Percentiles rank a stretch among this genome's conserved stretches.
Conservation (phyloP, 257 asterid genomes). For the Fraxinus anomala region DNA sequence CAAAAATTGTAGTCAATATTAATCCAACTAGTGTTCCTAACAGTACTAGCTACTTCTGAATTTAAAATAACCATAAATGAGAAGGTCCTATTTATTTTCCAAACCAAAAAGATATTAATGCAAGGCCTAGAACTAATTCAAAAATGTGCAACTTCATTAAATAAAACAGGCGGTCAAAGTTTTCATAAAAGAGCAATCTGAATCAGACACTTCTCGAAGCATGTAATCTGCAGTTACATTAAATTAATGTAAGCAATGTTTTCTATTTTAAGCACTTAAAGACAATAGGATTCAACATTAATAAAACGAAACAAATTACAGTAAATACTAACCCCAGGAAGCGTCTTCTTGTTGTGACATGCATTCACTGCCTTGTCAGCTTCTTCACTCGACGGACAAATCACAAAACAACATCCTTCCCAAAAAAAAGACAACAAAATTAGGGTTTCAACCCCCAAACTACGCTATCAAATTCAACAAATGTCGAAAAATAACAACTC, state of each 20-base stretch:
- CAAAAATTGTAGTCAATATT: neutral
- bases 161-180: neutral
- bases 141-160: neutral
- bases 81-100: neutral
- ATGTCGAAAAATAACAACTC: constrained; percentile 19
- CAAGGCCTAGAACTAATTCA: neutral
- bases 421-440: constrained; percentile 26
- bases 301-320: neutral
- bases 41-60: neutral
- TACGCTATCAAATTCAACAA: constrained; percentile 17
- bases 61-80: neutral
- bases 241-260: constrained; percentile 11
- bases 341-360: constrained; percentile 80
- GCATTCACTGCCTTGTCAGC: constrained; percentile 89
- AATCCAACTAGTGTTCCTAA: neutral
- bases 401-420: constrained; percentile 88
- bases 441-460: constrained; percentile 45
- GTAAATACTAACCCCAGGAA: constrained; percentile 67
- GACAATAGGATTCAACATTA: constrained; percentile 23
- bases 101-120: neutral
- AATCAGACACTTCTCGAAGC: neutral
- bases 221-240: neutral
- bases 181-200: neutral
- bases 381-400: constrained; percentile 90
- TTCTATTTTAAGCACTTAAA: constrained; percentile 10